A percentile compares a stretch with the other conserved stretches of the same genome.
These are phyloP conservation scores for Excoecaria cochinchinensis DNA, from an alignment of 345 rosid species.

Conservation along the genomic window DNA sequence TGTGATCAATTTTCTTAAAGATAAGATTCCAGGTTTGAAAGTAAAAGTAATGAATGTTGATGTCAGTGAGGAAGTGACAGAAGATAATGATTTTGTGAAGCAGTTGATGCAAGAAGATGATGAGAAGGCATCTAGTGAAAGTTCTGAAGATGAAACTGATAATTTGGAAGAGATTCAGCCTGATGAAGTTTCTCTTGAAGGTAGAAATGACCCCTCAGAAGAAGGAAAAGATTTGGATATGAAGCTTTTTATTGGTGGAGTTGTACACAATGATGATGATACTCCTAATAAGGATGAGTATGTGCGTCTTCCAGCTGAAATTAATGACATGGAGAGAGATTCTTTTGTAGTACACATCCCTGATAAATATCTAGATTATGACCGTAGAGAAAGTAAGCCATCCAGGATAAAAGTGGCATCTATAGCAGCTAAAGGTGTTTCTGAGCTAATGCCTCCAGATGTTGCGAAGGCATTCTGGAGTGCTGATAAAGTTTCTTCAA, in stretches of 20 bases:
- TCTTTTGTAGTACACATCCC: constrained; percentile 74
- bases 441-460: constrained; percentile 93
- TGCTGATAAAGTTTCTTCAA: constrained; percentile 69
- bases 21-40: constrained; percentile 89
- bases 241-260: constrained; percentile 86
- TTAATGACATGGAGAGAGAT: constrained; percentile 64
- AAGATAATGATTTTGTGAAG: constrained; percentile 53
- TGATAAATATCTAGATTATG: constrained; percentile 46
- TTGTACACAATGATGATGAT: constrained; percentile 69
- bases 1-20: constrained; percentile 86
- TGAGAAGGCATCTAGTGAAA: constrained; percentile 43
- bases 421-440: constrained; percentile 74
- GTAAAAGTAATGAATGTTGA: constrained; percentile 69
- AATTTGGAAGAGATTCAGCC: constrained; percentile 60
- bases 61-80: constrained; percentile 50
- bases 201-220: constrained; percentile 42
- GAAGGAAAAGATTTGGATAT: constrained; percentile 56
- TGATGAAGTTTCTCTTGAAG: constrained; percentile 46
- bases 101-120: constrained; percentile 63
- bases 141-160: constrained; percentile 54
- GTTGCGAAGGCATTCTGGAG: constrained; percentile 83
- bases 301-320: constrained; percentile 71
- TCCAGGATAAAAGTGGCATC: constrained; percentile 70
- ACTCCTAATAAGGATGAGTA: constrained; percentile 61
- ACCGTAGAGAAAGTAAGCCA: constrained; percentile 39